Conservation (phyloP, 345 rosid genomes). For the Eutrema yunnanense region DNA sequence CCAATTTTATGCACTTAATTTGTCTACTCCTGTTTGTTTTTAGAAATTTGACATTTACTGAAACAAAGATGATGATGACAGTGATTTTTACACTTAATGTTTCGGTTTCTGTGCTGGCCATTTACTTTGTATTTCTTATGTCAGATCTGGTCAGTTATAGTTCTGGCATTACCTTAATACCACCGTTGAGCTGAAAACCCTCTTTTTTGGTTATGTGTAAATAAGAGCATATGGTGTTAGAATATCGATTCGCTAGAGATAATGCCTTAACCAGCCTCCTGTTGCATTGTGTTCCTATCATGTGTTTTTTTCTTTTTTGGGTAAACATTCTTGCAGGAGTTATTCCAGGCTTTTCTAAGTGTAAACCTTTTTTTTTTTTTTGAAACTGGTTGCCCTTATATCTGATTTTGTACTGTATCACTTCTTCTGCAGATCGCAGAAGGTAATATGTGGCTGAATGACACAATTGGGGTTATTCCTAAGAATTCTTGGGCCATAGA, state of each 20-base stretch:
- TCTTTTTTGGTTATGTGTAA: neutral
- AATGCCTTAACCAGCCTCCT: neutral
- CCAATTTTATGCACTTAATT: neutral
- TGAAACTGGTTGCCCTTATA: neutral
- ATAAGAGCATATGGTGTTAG: neutral
- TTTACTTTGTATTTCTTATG: conserved; percentile 8
- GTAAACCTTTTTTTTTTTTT: neutral
- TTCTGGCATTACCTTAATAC: neutral
- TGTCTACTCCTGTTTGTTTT: neutral
- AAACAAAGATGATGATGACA: neutral
- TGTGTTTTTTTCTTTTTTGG: neutral
- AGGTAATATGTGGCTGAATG: conserved; percentile 94
- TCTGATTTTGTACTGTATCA: neutral
- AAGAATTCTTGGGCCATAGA: conserved; percentile 98
- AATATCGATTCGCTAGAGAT: neutral
- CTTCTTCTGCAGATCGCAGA: conserved; percentile 61
- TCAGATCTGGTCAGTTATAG: conserved; percentile 7
- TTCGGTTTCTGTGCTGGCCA: neutral
- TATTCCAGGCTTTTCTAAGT: neutral
- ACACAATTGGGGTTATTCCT: conserved; percentile 84
- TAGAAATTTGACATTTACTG: neutral
- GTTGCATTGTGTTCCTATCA: conserved; percentile 1
- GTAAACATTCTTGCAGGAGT: neutral
- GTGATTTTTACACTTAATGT: neutral
- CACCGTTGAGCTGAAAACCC: neutral